Evolutionary conservation across 2,329 filamentous ascomycete genomes (phyloP).

Genomic region (Fusarium scirpi): DNA sequence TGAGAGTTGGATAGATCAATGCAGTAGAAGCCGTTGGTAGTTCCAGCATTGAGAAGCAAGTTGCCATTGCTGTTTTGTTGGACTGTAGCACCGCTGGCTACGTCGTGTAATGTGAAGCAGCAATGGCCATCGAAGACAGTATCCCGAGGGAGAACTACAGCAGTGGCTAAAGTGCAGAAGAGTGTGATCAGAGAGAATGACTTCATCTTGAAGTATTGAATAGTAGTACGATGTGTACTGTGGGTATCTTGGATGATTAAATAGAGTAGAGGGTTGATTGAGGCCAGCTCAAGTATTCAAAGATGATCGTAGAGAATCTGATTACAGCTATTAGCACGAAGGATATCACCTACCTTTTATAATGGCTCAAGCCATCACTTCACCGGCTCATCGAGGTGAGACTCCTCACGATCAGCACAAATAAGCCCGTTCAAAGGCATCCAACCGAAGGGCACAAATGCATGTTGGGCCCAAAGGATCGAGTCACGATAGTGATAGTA

Average conservation of each 20-base stretch:
- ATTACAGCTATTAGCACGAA: neutral
- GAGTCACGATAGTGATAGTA: conserved; percentile 28
- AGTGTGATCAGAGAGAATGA: conserved; percentile 33
- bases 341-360: conserved; percentile 28
- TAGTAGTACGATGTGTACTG: neutral
- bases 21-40: conserved; percentile 50
- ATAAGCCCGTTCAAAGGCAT: conserved; percentile 28
- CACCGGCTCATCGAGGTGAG: conserved; percentile 4
- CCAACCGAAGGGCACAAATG: conserved; percentile 34
- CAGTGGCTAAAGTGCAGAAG: conserved; percentile 35
- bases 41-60: conserved; percentile 44
- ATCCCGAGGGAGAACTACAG: conserved; percentile 42
- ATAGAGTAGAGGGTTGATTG: conserved; percentile 4
- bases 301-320: neutral
- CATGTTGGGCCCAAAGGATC: conserved; percentile 37
- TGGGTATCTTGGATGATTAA: conserved; percentile 1
- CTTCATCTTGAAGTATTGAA: conserved; percentile 36
- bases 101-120: conserved; percentile 51
- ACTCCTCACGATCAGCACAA: conserved; percentile 35
- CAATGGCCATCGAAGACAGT: conserved; percentile 44
- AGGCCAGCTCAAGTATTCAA: conserved; percentile 25
- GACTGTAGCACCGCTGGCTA: conserved; percentile 39
- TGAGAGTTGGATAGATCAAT: conserved; percentile 43
- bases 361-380: conserved; percentile 1
- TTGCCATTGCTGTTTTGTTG: conserved; percentile 48